These are phyloP conservation scores for Avena sativa DNA, from an alignment of 176 grass and related monocot genomes.

Conservation along the genomic window DNA sequence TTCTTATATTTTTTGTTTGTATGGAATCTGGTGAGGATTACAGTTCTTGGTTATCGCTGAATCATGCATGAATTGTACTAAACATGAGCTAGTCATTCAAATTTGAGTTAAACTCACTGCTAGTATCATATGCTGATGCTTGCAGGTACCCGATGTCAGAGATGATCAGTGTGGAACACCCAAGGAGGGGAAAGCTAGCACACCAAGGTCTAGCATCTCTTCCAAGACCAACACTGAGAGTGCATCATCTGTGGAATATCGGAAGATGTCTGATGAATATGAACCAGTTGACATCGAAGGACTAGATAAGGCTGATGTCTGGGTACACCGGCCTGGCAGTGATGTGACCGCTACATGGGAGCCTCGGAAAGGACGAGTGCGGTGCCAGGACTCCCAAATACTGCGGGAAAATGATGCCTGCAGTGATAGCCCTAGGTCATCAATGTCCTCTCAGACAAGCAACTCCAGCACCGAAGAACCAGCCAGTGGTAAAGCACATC, in stretches of 20 bases:
- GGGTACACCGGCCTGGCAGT: slow-evolving; percentile 80
- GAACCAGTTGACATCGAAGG: slow-evolving; percentile 78
- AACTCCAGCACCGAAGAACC: slow-evolving; percentile 72
- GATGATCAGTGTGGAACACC: slow-evolving; percentile 45
- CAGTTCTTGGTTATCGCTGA: neutral
- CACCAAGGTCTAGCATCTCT: slow-evolving; percentile 41
- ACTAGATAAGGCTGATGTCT: slow-evolving; percentile 73
- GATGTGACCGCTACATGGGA: slow-evolving; percentile 67
- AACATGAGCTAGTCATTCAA: neutral
- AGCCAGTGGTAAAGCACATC: slow-evolving; percentile 38
- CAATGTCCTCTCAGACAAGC: slow-evolving; percentile 65
- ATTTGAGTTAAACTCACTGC: neutral
- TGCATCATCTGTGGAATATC: slow-evolving; percentile 42
- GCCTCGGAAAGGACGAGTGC: slow-evolving; percentile 67
- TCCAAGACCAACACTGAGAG: slow-evolving; percentile 42
- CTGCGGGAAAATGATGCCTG: slow-evolving; percentile 45
- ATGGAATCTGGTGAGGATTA: neutral
- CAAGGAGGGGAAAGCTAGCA: slow-evolving; percentile 45
- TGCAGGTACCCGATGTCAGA: slow-evolving; percentile 44
- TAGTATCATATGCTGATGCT: slow-evolving; percentile 1
- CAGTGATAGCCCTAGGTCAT: slow-evolving; percentile 60
- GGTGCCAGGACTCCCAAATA: slow-evolving; percentile 62
- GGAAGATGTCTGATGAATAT: slow-evolving; percentile 77
- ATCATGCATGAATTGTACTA: slow-evolving; percentile 2
- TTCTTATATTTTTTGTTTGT: neutral